Base-by-base conservation (phyloP, 495 filamentous ascomycete genomes). In the Neurospora sublineolata region DNA sequence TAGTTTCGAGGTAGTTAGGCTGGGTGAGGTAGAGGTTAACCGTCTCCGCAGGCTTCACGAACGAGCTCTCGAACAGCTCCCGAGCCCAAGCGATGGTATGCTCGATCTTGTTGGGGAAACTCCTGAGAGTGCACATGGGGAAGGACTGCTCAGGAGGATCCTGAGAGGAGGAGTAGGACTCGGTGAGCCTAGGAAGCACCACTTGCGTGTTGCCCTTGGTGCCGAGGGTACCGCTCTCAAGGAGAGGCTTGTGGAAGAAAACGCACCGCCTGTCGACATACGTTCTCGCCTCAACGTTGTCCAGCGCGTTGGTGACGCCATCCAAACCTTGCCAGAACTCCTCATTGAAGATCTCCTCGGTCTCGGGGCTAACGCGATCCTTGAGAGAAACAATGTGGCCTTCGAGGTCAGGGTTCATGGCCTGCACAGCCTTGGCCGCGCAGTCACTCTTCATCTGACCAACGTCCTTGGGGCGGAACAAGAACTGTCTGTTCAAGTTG, bases 151-250 rank as follows among this genome's bases (percentile, higher is more conserved):
- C 96, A 1, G 96, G 96, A 2, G 96, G 96, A 83, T 99, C 96
- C 77, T 97, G 96, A 7, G 95, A 98, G 74, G 94, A 97, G 4
- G 96, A 97, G 82, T 99, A 99, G 0, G 95, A 97, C 83, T 99
- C 96, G 8, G 96, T 98, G 73, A 97, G 82, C 72, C 85, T 85
- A 10, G 96, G 95, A 68, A 99, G 87, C 71, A 99, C 87, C 70
- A 98, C 95, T 78, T 99, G 96, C 12, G 91, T 94, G 82, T 99
- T 99, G 76, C 96, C 96, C 85, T 99, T 99, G 41, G 96, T 98
- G 23, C 96, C 95, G 14, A 99, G 87, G 40, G 96, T 99, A 72
- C 96, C 96, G 81, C 93, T 97, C 83, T 99, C 96, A 10, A 99
- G 87, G 1, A 99, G 85, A 3, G 96, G 93, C 83, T 98, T 98